phyloP scores from a whole-genome alignment of 108 stramenopile species.

The Cyclotella distinguenda region DNA sequence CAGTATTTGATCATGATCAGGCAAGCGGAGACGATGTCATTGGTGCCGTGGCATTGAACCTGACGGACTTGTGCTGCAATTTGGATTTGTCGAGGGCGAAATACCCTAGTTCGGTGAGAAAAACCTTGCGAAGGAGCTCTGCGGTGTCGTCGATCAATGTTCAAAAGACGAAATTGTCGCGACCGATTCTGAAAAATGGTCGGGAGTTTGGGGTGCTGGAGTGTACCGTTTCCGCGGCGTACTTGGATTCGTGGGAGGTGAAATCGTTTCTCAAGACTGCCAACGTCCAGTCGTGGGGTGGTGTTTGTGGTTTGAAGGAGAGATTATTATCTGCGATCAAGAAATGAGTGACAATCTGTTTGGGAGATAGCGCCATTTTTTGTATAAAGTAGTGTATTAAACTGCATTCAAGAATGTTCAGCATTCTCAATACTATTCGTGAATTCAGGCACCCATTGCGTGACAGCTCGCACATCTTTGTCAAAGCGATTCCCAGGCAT shows the following conservation, averaged over 20 bases:
- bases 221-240: slow-evolving; percentile 32
- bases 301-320: background rate
- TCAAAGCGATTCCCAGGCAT: background rate
- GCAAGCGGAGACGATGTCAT: slow-evolving; percentile 52
- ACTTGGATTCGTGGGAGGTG: slow-evolving; percentile 22
- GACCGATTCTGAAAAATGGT: slow-evolving; percentile 40
- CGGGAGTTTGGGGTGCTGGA: slow-evolving; percentile 40
- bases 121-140: background rate
- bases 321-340: background rate
- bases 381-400: too few relatives aligned
- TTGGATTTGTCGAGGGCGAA: slow-evolving; percentile 10
- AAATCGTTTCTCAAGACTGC: slow-evolving; percentile 28
- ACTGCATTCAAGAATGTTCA: too few relatives aligned
- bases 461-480: too few relatives aligned
- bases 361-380: too few relatives aligned
- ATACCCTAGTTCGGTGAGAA: background rate
- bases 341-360: background rate
- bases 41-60: slow-evolving; percentile 54
- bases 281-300: background rate
- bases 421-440: too few relatives aligned
- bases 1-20: slow-evolving; percentile 57
- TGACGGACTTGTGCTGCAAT: slow-evolving; percentile 41
- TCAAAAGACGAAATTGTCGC: slow-evolving; percentile 24
- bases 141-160: background rate
- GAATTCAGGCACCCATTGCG: too few relatives aligned